These are phyloP conservation scores for Populus euphratica DNA, from an alignment of 345 rosid genomes.

Conservation along the genomic window DNA sequence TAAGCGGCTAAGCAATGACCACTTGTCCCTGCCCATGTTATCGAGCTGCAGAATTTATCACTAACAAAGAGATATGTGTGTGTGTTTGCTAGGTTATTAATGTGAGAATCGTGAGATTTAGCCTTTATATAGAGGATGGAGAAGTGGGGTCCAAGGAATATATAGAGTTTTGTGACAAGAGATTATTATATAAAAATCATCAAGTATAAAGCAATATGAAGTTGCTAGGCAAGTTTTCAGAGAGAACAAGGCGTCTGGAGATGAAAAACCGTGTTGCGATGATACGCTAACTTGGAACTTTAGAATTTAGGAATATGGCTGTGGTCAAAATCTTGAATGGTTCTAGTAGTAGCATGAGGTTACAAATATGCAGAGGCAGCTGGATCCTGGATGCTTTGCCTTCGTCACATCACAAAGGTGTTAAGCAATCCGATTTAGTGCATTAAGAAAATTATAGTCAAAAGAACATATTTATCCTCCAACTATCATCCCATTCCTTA, in stretches of 20 bases:
- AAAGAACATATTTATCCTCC: no score
- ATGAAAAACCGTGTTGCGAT: neutral
- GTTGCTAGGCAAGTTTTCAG: neutral
- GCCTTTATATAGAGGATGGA: neutral
- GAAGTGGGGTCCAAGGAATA: neutral
- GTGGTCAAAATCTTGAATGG: neutral
- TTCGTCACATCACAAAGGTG: no score
- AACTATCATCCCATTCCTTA: no score
- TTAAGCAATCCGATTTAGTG: no score
- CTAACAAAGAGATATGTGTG: no score
- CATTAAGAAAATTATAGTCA: no score
- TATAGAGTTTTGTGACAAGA: neutral
- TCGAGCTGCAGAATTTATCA: no score
- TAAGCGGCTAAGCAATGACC: slow-evolving; percentile 51
- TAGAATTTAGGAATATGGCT: neutral
- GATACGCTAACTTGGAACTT: neutral
- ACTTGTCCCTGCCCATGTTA: slow-evolving; percentile 12
- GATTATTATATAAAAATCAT: neutral
- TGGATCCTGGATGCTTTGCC: no score
- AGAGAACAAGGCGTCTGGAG: neutral
- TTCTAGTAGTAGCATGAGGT: neutral
- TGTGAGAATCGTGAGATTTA: no score
- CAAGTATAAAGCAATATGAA: neutral
- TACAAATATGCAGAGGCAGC: neutral
- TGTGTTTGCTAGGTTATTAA: no score